Percentiles rank a stretch among this genome's conserved stretches.
phyloP scores from a whole-genome alignment of 208 protist species.

The Crithidia bombi region DNA sequence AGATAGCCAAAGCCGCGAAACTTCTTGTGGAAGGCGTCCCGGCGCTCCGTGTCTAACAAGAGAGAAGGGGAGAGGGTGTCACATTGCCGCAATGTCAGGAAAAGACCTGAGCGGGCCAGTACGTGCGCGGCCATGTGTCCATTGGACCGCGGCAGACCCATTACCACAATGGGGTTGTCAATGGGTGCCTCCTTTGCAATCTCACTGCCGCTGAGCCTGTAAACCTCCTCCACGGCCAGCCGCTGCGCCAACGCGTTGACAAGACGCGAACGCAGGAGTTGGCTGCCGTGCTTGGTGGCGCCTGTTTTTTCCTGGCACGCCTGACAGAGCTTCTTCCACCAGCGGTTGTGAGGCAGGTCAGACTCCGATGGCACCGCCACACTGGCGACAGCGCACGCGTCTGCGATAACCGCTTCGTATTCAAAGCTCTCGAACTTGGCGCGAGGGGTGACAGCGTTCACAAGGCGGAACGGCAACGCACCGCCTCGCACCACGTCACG shows the following conservation, averaged over 20 bases:
- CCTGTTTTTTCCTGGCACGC: constrained; percentile 75
- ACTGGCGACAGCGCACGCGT: constrained; percentile 59
- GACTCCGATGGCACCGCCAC: constrained; percentile 52
- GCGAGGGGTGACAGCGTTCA: constrained; percentile 47
- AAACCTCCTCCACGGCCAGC: constrained; percentile 83
- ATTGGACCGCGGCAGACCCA: constrained; percentile 88
- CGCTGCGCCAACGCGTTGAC: constrained; percentile 74
- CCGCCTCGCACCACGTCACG: constrained; percentile 67
- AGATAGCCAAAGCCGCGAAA: constrained; percentile 64
- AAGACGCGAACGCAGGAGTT: constrained; percentile 66
- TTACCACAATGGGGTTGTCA: constrained; percentile 70
- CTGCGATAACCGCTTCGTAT: constrained; percentile 61
- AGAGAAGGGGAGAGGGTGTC: constrained; percentile 80
- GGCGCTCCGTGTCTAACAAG: constrained; percentile 69
- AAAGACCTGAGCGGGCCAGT: constrained; percentile 79
- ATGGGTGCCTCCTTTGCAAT: constrained; percentile 68
- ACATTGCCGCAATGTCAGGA: constrained; percentile 73
- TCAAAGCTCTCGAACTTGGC: constrained; percentile 52
- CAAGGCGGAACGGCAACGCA: constrained; percentile 36
- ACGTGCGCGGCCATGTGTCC: constrained; percentile 89
- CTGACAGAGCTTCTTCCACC: constrained; percentile 86
- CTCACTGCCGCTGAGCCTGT: constrained; percentile 70
- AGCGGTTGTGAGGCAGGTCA: constrained; percentile 60
- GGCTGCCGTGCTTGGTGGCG: constrained; percentile 62
- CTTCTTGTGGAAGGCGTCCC: constrained; percentile 48